Percentiles rank a stretch among this genome's conserved stretches.
These are phyloP conservation scores for Pleomassaria siparia DNA, from an alignment of 2,329 filamentous ascomycete genomes.

Conservation along the genomic window DNA sequence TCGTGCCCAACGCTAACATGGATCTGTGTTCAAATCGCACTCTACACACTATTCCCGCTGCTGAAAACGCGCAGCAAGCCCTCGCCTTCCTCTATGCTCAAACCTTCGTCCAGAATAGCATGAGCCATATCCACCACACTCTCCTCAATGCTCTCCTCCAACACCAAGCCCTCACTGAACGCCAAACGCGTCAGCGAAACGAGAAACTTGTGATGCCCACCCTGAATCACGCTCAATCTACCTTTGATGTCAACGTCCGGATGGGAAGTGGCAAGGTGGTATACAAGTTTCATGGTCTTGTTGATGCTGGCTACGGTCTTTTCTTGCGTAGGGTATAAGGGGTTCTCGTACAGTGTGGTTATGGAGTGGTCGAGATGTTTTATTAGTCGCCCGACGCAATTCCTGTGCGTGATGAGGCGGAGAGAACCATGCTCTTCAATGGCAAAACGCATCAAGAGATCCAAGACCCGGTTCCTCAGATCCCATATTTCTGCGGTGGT, in stretches of 20 bases:
- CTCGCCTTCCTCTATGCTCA: conserved; percentile 78
- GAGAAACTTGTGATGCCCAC: conserved; percentile 79
- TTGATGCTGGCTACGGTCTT: conserved; percentile 57
- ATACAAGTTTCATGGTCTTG: conserved; percentile 60
- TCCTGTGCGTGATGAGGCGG: conserved; percentile 68
- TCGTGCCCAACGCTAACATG: no score
- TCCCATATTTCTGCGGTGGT: conserved; percentile 47
- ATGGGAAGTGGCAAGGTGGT: conserved; percentile 62
- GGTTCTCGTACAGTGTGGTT: conserved; percentile 55
- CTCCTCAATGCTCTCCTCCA: conserved; percentile 75
- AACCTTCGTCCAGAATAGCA: conserved; percentile 74
- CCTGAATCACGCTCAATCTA: conserved; percentile 69
- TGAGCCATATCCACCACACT: conserved; percentile 81
- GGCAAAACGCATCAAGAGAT: conserved; percentile 59
- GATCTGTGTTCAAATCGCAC: no score
- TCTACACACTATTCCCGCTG: conserved; percentile 20
- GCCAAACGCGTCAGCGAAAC: conserved; percentile 80
- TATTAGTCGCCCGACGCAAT: conserved; percentile 73
- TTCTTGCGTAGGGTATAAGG: conserved; percentile 37
- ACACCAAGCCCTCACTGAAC: conserved; percentile 76
- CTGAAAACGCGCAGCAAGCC: conserved; percentile 53
- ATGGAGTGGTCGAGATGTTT: conserved; percentile 75
- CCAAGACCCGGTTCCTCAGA: conserved; percentile 50
- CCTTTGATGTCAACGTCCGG: conserved; percentile 67
- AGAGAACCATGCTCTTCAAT: conserved; percentile 60